phyloP scores from a whole-genome alignment of 805 yeast genomes.

The Pichia kluyveri region DNA sequence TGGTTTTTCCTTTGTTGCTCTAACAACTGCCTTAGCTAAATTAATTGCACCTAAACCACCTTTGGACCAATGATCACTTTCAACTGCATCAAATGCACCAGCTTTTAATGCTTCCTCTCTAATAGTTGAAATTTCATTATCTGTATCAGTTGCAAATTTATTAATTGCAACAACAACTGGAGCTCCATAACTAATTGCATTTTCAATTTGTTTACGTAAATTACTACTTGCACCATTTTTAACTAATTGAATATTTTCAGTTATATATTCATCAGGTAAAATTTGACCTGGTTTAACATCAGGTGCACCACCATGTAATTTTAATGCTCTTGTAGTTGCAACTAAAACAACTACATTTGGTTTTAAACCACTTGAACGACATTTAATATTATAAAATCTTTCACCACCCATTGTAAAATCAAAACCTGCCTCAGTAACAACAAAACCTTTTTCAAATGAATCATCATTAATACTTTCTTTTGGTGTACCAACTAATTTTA shows the following conservation, averaged over 20 bases:
- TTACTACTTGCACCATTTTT: slow-evolving; percentile 57
- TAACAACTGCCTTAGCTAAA: slow-evolving; percentile 62
- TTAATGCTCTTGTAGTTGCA: slow-evolving; percentile 78
- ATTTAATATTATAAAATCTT: slow-evolving; percentile 73
- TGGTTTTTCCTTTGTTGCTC: slow-evolving; percentile 40
- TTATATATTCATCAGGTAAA: slow-evolving; percentile 61
- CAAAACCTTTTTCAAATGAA: slow-evolving; percentile 51
- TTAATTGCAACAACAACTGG: slow-evolving; percentile 80
- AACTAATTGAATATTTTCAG: slow-evolving; percentile 64
- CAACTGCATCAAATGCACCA: slow-evolving; percentile 73
- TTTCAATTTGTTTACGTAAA: slow-evolving; percentile 66
- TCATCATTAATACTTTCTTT: slow-evolving; percentile 18
- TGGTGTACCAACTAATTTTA: slow-evolving; percentile 59
- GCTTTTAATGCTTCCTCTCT: slow-evolving; percentile 61
- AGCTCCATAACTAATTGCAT: slow-evolving; percentile 62
- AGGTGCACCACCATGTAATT: slow-evolving; percentile 85
- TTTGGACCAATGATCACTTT: slow-evolving; percentile 79
- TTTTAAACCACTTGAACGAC: slow-evolving; percentile 68
- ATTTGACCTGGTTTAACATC: slow-evolving; percentile 81
- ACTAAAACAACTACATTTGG: slow-evolving; percentile 77
- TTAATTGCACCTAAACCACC: slow-evolving; percentile 79
- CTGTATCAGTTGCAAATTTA: slow-evolving; percentile 67
- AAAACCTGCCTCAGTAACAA: slow-evolving; percentile 82
- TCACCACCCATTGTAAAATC: slow-evolving; percentile 93
- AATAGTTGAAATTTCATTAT: slow-evolving; percentile 58